These are phyloP conservation scores for Exophiala spinifera DNA, from an alignment of 2,329 filamentous ascomycete species.

Conservation along the genomic window DNA sequence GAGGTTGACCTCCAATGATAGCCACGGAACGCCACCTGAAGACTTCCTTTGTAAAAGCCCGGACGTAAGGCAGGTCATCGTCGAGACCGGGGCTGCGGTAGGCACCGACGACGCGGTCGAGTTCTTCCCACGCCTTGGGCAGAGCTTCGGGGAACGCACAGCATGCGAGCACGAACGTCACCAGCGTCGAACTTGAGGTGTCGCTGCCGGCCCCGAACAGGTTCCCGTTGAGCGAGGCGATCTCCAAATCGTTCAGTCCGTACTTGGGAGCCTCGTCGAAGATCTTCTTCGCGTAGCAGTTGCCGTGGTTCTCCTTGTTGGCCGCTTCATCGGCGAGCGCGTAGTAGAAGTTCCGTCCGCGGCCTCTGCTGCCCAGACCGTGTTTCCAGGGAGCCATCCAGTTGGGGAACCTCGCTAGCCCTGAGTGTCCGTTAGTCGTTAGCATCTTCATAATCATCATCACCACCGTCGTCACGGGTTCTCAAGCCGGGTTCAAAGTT, in stretches of 20 bases:
- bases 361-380: constrained; percentile 45
- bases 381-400: constrained; percentile 52
- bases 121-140: constrained; percentile 44
- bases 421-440: too few species aligned
- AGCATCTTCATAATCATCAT: too few species aligned
- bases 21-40: constrained; percentile 39
- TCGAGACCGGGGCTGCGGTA: constrained; percentile 48
- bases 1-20: constrained; percentile 44
- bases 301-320: constrained; percentile 37
- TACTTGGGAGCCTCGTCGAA: constrained; percentile 50
- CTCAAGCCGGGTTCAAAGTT: not conserved
- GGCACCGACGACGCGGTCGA: constrained; percentile 52
- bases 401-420: constrained; percentile 49
- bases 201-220: constrained; percentile 34
- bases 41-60: constrained; percentile 55
- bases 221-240: constrained; percentile 48
- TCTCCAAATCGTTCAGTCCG: constrained; percentile 44
- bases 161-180: constrained; percentile 33
- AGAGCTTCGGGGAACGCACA: constrained; percentile 44
- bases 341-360: constrained; percentile 52
- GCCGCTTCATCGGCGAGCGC: constrained; percentile 51
- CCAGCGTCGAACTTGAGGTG: constrained; percentile 32
- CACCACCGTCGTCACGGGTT: too few species aligned
- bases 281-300: constrained; percentile 48
- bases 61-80: constrained; percentile 51